Conservation (phyloP, 164 flowering plant species). For the Malania oleifera region DNA sequence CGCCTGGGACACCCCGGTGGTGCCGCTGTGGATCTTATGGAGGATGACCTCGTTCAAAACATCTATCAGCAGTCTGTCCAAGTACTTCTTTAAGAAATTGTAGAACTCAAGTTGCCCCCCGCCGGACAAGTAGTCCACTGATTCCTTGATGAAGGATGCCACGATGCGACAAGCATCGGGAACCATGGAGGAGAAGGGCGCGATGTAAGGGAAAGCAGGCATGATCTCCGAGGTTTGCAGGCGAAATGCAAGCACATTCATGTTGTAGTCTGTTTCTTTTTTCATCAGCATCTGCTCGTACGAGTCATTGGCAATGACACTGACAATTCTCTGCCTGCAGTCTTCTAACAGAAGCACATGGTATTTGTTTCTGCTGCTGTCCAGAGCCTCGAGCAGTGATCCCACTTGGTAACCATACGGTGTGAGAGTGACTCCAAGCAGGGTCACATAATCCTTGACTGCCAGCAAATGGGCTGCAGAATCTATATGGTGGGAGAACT, state of each 20-base stretch:
- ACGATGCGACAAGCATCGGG: slow-evolving; percentile 80
- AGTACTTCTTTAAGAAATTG: slow-evolving; percentile 58
- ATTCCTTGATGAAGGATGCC: slow-evolving; percentile 79
- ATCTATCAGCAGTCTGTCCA: slow-evolving; percentile 83
- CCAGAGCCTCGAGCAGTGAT: slow-evolving; percentile 59
- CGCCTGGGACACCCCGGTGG: slow-evolving; percentile 64
- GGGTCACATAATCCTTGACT: slow-evolving; percentile 85
- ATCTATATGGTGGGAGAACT: slow-evolving; percentile 69
- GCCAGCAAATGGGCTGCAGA: slow-evolving; percentile 75
- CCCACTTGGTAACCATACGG: slow-evolving; percentile 78
- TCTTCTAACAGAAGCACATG: slow-evolving; percentile 81
- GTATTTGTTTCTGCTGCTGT: slow-evolving; percentile 65
- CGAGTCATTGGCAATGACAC: slow-evolving; percentile 52
- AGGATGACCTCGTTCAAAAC: slow-evolving; percentile 71
- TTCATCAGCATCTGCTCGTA: slow-evolving; percentile 78
- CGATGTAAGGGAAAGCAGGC: slow-evolving; percentile 91
- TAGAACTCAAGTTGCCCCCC: slow-evolving; percentile 51
- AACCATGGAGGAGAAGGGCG: slow-evolving; percentile 84
- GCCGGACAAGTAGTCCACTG: slow-evolving; percentile 70
- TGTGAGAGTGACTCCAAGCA: slow-evolving; percentile 66
- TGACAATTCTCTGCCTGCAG: slow-evolving; percentile 58
- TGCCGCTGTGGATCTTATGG: slow-evolving; percentile 38
- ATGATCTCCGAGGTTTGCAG: slow-evolving; percentile 70
- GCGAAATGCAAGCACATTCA: slow-evolving; percentile 57
- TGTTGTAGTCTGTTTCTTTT: slow-evolving; percentile 73